Evolutionary conservation across 768 basidiomycete genomes (phyloP).

Genomic region (Suillus occidentalis): DNA sequence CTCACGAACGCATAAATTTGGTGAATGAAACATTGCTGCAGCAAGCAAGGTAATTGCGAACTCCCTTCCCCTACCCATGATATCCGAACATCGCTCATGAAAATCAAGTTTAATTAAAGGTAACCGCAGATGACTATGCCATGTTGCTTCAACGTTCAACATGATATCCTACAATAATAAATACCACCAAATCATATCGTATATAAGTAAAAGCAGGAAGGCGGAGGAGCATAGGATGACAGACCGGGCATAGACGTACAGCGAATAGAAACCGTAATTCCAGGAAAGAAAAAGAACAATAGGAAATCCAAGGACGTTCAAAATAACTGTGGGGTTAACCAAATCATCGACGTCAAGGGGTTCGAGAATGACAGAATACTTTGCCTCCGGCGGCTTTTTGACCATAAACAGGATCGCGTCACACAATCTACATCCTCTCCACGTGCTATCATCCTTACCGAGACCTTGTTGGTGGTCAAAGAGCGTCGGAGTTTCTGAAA

Average conservation of each 20-base stretch:
- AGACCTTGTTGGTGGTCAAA: conserved; percentile 35
- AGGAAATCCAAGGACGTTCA: neutral
- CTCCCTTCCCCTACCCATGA: neutral
- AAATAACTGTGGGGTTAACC: neutral
- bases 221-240: conserved; percentile 9
- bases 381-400: conserved; percentile 26
- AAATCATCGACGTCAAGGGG: neutral
- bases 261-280: neutral
- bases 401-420: conserved; percentile 31
- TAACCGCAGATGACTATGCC: neutral
- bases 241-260: neutral
- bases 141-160: neutral
- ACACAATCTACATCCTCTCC: conserved; percentile 15
- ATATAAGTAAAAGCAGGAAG: conserved; percentile 7
- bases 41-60: neutral
- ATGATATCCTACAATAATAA: conserved; percentile 10
- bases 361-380: conserved; percentile 21
- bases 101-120: neutral
- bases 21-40: neutral
- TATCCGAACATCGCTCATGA: neutral
- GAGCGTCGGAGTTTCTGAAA: conserved; percentile 21
- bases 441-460: conserved; percentile 8
- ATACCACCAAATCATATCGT: conserved; percentile 3
- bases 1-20: neutral
- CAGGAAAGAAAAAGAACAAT: neutral